Evolutionary conservation across 768 basidiomycete species (phyloP).

Genomic region (Boletus speciosus): DNA sequence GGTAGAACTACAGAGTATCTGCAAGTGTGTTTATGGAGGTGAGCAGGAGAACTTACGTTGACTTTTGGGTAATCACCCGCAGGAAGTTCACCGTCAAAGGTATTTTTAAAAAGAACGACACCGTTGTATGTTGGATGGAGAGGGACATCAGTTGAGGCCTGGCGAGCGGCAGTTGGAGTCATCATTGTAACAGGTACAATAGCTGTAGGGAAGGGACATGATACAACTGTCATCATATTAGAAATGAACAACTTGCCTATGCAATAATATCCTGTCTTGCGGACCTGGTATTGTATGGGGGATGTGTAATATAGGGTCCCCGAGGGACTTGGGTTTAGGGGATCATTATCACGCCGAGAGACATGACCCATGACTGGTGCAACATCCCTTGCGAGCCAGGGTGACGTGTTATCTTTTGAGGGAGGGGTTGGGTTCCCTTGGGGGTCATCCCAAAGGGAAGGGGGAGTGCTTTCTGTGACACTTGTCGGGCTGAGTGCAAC

Average conservation of each 20-base stretch:
- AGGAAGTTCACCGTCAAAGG: slow-evolving; percentile 82
- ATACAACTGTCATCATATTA: not conserved
- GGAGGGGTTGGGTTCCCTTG: slow-evolving; percentile 57
- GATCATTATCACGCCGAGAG: slow-evolving; percentile 21
- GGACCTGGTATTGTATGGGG: slow-evolving; percentile 80
- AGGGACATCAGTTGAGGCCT: slow-evolving; percentile 48
- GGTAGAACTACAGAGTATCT: slow-evolving; percentile 66
- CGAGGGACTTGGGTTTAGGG: slow-evolving; percentile 47
- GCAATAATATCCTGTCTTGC: slow-evolving; percentile 93
- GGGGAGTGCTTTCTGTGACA: slow-evolving; percentile 11
- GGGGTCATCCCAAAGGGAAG: slow-evolving; percentile 57
- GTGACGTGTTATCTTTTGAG: slow-evolving; percentile 43
- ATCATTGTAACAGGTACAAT: slow-evolving; percentile 87
- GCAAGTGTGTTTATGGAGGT: not conserved
- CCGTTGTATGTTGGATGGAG: slow-evolving; percentile 79
- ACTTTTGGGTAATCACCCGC: slow-evolving; percentile 98
- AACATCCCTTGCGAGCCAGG: slow-evolving; percentile 40
- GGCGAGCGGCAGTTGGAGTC: slow-evolving; percentile 30
- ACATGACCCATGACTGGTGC: slow-evolving; percentile 7
- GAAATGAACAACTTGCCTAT: slow-evolving; percentile 62
- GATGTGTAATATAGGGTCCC: slow-evolving; percentile 54
- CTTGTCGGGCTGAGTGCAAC: slow-evolving; percentile 53
- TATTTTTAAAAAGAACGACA: slow-evolving; percentile 80
- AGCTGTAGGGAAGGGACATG: slow-evolving; percentile 42
- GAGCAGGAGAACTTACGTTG: slow-evolving; percentile 53